Percentiles rank a stretch among this genome's conserved stretches.
phyloP scores from a whole-genome alignment of 2,329 filamentous ascomycete species.

The Nothophaeocryptopus gaeumannii region DNA sequence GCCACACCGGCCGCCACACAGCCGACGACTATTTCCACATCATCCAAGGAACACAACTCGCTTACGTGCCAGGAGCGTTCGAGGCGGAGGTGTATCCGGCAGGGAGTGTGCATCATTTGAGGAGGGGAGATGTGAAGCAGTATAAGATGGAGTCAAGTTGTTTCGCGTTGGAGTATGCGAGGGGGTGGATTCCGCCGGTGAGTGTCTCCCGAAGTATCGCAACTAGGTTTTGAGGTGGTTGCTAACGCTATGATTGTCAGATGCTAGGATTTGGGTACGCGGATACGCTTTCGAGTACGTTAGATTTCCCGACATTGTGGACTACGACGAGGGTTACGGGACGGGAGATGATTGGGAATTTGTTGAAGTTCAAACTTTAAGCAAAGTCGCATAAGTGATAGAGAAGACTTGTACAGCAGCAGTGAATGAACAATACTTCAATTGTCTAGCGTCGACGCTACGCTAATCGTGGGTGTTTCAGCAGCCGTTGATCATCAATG shows the following conservation, averaged over 20 bases:
- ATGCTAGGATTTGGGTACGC: conserved; percentile 91
- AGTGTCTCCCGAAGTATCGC: no score
- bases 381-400: background rate
- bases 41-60: conserved; percentile 71
- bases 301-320: conserved; percentile 84
- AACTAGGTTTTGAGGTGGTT: no score
- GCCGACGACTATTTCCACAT: conserved; percentile 96
- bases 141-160: conserved; percentile 71
- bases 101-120: conserved; percentile 70
- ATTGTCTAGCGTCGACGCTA: no score
- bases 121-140: conserved; percentile 71
- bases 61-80: conserved; percentile 68
- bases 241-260: no score
- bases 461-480: no score
- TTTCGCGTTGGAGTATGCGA: conserved; percentile 80
- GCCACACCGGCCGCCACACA: conserved; percentile 83
- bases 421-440: no score
- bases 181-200: conserved; percentile 87
- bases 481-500: background rate
- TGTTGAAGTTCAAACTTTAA: conserved; percentile 63
- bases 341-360: conserved; percentile 71
- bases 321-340: conserved; percentile 71
- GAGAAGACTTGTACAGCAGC: background rate
- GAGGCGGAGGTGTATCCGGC: conserved; percentile 66
- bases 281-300: conserved; percentile 73